Evolutionary conservation across 345 rosid species (phyloP), one percentile per base, ranked within the genome.

Genomic region (Eucalyptus camaldulensis): DNA sequence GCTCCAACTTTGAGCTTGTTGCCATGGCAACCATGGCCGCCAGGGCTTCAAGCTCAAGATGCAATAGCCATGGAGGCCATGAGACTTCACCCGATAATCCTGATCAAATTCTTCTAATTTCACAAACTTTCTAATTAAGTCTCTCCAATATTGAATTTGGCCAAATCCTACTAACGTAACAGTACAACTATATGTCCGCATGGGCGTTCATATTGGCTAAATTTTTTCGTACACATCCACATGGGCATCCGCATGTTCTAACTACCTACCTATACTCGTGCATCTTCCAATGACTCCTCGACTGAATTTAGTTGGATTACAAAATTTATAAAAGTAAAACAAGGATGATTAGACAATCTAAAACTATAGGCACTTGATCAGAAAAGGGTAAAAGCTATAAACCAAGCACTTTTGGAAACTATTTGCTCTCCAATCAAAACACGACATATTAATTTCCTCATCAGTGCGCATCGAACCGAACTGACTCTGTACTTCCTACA

Each of bases 191-290:
- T 3, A 6, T 17, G 81, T 72, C 25, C 25, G 0, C 44, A 72
- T 0, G 0, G 13, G 1, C 13, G 0, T 17, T 72, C 4, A 3
- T 22, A 37, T 17, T 33, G 13, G 25, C 45, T 72, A 72, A 72
- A 72, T 19, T 72, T 72, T 72, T 37, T 8, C 14, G 0, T 72
- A 9, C 8, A 10, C 81, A n/a, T 69, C 44, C 13, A 16, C 6
- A 2, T 4, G 43, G 7, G 44, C 44, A 33, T 72, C 25, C 13
- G 4, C 44, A 9, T 69, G 80, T 33, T 33, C 44, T 33, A 33
- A 33, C 13, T 17, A 33, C 13, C 13, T 17, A 33, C 13, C 40
- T 69, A 69, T 33, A 19, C 81, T 2, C 2, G 13, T 6, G 13
- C 13, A 12, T 37, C 13, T 72, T 17, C 81, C 24, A 3, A 17